phyloP scores from a whole-genome alignment of 352 stramenopile species.

The Globisporangium cylindrosporum region DNA sequence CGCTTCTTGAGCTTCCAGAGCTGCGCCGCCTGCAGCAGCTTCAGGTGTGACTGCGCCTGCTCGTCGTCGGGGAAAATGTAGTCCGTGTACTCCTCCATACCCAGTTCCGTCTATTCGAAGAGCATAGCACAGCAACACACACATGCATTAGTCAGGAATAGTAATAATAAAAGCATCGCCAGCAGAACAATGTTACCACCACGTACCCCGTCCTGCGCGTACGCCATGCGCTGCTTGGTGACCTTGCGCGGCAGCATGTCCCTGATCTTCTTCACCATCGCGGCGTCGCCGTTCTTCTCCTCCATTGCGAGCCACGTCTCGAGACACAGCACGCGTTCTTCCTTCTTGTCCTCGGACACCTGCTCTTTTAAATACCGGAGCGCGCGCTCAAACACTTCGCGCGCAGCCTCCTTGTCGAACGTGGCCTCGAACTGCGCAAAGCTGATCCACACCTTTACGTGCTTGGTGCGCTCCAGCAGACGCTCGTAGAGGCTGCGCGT shows the following conservation, averaged over 20 bases:
- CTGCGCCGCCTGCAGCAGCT: constrained; percentile 96
- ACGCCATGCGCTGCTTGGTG: constrained; percentile 95
- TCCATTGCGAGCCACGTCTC: constrained; percentile 96
- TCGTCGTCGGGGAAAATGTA: constrained; percentile 99
- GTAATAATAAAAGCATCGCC: constrained; percentile 8
- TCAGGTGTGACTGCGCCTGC: constrained; percentile 93
- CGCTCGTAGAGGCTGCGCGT: constrained; percentile 94
- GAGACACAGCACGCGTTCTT: constrained; percentile 96
- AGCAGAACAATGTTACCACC: constrained; percentile 17
- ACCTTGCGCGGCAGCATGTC: constrained; percentile 94
- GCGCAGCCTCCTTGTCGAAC: constrained; percentile 61
- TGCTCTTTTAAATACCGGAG: constrained; percentile 91
- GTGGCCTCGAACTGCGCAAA: constrained; percentile 89
- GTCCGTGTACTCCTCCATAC: constrained; percentile 98
- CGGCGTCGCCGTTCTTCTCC: constrained; percentile 55
- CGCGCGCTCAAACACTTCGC: constrained; percentile 90
- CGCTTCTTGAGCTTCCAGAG: constrained; percentile 95
- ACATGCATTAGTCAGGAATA: not conserved
- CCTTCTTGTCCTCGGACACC: constrained; percentile 75
- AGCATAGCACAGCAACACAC: not conserved
- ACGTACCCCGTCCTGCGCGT: constrained; percentile 87
- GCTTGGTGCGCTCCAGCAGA: constrained; percentile 94
- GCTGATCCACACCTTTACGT: constrained; percentile 97
- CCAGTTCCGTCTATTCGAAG: constrained; percentile 70
- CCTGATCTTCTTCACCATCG: constrained; percentile 84